Evolutionary conservation across 352 stramenopile species (phyloP).

Genomic region (Globisporangium splendens): DNA sequence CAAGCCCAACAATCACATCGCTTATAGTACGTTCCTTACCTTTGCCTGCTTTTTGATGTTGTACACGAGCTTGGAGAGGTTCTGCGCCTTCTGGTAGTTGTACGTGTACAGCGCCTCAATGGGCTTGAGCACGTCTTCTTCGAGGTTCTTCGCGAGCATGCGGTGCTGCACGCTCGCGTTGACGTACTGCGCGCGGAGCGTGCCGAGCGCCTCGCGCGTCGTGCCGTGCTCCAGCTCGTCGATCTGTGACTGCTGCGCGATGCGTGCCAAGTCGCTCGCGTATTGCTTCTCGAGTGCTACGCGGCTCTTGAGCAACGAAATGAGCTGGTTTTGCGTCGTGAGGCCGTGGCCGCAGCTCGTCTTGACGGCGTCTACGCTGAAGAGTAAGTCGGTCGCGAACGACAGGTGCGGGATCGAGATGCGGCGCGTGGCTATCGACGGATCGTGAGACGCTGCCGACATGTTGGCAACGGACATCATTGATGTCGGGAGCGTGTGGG

Average conservation of each 20-base stretch:
- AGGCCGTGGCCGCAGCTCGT: slow-evolving; percentile 39
- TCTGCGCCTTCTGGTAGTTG: slow-evolving; percentile 54
- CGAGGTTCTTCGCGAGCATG: slow-evolving; percentile 60
- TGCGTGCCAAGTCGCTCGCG: slow-evolving; percentile 55
- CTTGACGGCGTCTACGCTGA: slow-evolving; percentile 72
- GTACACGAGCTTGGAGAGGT: slow-evolving; percentile 47
- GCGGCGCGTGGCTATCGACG: background rate
- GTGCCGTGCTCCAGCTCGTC: slow-evolving; percentile 54
- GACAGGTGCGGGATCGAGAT: slow-evolving; percentile 30
- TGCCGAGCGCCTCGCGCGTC: slow-evolving; percentile 52
- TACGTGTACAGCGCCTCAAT: slow-evolving; percentile 57
- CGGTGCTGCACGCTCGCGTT: slow-evolving; percentile 84
- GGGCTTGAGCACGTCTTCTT: slow-evolving; percentile 72
- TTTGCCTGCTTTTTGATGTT: slow-evolving; percentile 80
- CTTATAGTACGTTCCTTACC: slow-evolving; percentile 11
- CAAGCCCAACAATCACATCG: background rate
- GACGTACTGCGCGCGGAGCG: slow-evolving; percentile 67
- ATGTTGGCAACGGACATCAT: background rate
- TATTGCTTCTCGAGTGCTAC: slow-evolving; percentile 73
- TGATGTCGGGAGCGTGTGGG: no score
- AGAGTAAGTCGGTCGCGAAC: slow-evolving; percentile 78
- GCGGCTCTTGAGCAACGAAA: slow-evolving; percentile 68
- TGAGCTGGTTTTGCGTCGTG: slow-evolving; percentile 47
- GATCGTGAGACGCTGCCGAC: background rate
- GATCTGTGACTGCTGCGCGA: slow-evolving; percentile 55